phyloP scores from a whole-genome alignment of 1,284 basidiomycete genomes.

The Ceraceosorus guamensis region DNA sequence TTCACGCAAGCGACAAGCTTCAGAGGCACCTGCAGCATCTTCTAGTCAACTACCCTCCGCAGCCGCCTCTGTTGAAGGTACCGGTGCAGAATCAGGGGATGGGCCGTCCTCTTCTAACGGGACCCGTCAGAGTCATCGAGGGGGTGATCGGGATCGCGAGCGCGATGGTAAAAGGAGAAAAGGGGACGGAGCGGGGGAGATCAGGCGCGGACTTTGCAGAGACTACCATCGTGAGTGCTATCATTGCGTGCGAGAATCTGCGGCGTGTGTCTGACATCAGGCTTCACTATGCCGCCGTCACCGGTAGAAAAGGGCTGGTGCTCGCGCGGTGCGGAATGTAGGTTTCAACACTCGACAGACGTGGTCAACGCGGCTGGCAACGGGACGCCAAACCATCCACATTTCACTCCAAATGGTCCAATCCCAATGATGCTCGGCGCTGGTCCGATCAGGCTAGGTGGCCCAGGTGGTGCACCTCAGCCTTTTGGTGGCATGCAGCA shows the following conservation, averaged over 20 bases:
- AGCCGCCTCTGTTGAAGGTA: too few species aligned
- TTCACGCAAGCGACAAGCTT: neutral
- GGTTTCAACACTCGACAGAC: slow-evolving; percentile 64
- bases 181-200: slow-evolving; percentile 18
- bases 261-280: too few species aligned
- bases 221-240: slow-evolving; percentile 37
- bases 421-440: too few species aligned
- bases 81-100: too few species aligned
- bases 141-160: neutral
- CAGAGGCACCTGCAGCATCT: neutral
- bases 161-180: neutral
- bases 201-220: slow-evolving; percentile 18
- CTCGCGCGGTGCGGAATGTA: slow-evolving; percentile 78
- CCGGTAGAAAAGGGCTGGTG: slow-evolving; percentile 61
- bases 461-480: too few species aligned
- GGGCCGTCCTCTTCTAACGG: too few species aligned
- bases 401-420: too few species aligned
- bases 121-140: too few species aligned
- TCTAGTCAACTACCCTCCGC: neutral
- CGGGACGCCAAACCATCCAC: too few species aligned
- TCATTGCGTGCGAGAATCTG: neutral
- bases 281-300: slow-evolving; percentile 12
- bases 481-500: too few species aligned
- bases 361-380: too few species aligned
- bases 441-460: too few species aligned